Base-by-base conservation (phyloP, 441 rosid species). In the Populus hybrid region DNA sequence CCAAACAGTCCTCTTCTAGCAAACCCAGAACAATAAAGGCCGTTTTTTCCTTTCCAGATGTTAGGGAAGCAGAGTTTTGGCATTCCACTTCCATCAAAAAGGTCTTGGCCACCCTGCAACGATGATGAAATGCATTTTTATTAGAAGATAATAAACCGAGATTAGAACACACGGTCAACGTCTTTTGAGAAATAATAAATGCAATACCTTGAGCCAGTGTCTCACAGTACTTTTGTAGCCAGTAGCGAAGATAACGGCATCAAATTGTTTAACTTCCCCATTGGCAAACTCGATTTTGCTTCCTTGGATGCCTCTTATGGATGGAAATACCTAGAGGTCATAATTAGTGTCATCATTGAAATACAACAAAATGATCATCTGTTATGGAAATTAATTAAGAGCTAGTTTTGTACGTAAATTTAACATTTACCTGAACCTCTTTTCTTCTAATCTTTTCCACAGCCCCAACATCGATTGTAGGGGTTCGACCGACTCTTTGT, bases 161-260 rank as follows among this genome's bases (percentile, higher is more conserved):
- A 29, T 29, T 29, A 29, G 31, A 29, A 4, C 31, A 29, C 31
- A 29, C 31, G 31, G 31, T 29, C 31, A 29, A 29, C 31, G 4
- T 29, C 1, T 0, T 29, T 29, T 3, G n/a, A n/a, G n/a, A n/a
- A n/a, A n/a, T n/a, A 29, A 29, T 29, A 29, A 29, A 3, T 29
- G 31, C 4, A 29, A 29, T 77, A 86, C 88, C 86, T 87, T 31
- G 12, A 87, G 89, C 92, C 92, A 89, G 0, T 82, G 76, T 9
- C 79, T 74, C 33, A 86, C 86, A 1, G 79, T 79, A 63, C 88
- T 86, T 50, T 61, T 82, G 67, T 86, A 87, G 64, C 92, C 92
- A 2, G 88, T 86, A 4, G 89, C 90, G 6, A 89, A 87, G 29
- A 89, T 71, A 16, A 86, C 82, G 1, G 83, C 82, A 70, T 87